Evolutionary conservation across 176 grass and related monocot genomes (phyloP), one percentile per base, ranked within the genome.

Genomic region (Aegilops umbellulata): DNA sequence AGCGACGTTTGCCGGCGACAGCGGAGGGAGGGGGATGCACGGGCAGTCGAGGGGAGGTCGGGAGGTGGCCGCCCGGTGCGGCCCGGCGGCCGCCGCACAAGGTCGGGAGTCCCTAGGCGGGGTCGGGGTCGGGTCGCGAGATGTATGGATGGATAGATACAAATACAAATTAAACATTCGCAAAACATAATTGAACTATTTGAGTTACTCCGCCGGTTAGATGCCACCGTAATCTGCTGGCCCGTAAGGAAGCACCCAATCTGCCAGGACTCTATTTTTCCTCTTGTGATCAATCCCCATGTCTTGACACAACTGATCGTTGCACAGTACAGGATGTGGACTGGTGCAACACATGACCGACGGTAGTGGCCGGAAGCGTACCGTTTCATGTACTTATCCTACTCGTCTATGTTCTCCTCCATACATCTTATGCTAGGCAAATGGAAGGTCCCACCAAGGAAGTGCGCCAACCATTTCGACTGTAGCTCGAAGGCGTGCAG

Each of bases 271-370:
- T 15, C 79, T 38, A 24, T 62, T 88, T 80, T 88, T 83, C 57
- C 86, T 88, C 75, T 20, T 78, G 20, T 16, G 71, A 3, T 88
- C 41, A 32, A 26, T 69, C 4, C 80, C 86, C 69, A 88, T 88
- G 39, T 88, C 86, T 58, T 8, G 34, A 70, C 86, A 88, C 41
- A 88, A 10, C 38, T 70, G 80, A 69, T 88, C 79, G 6, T 68
- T 83, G 60, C 49, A 83, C 61, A n/a, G n/a, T n/a, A n/a, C n/a
- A 61, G 24, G 23, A 76, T 66, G 36, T 83, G 68, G 25, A 83
- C 3, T 1, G 26, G 23, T 51, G 39, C 58, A 29, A 88, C 29
- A n/a, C 77, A 79, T 10, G 57, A 63, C 24, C 77, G 57, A 63
- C 34, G 32, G 57, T 26, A 63, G 35, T 61, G 2, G 32, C 4